Base-by-base conservation (phyloP, 2,329 filamentous ascomycete species). In the Rutstroemia sp. region DNA sequence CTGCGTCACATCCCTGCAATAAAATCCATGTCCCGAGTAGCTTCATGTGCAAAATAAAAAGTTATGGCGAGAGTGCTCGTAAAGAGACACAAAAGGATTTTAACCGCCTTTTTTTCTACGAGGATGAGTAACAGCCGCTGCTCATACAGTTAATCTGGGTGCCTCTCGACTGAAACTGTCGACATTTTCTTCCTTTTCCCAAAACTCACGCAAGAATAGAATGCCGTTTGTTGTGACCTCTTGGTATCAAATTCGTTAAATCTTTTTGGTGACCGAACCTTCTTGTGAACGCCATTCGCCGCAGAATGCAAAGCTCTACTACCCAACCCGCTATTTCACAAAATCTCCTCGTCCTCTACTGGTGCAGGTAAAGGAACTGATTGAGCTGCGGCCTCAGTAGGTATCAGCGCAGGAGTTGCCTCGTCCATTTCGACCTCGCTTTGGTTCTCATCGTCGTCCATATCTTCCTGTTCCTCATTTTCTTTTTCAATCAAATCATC, bases 401-500 rank as follows among this genome's bases (percentile, higher is more conserved):
- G 39, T 48, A 17, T 44, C 44, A 41, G 39, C 9, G 48, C 48
- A 50, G 41, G 19, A 12, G 56, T 47, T 4, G 42, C 48, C 47
- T 52, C 59, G 14, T 56, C 54, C 42, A 55, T 58, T 7, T 45
- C 51, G 5, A 50, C 48, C 37, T 54, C 45, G 14, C 58, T 51
- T 14, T 46, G 37, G 6, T 45, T 41, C 34, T 53, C 16, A 47
- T 58, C 56, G 23, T 58, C 52, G 30, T 58, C 37, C n/a, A 63
- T 49, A 34, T 54, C 56, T 41, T 57, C 58, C 25, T 64, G 63
- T 5, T 54, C 60, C 9, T 49, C 54, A 16, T 55, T 59, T 19
- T 56, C 60, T 42, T 64, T 63, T 49, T 63, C 60, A 25, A 64
- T 58, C 2, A 60, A 64, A 39, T 64, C 64, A 37, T 68, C 59